A percentile compares a stretch with the other conserved stretches of the same genome.
These are phyloP conservation scores for Fomitopsis pinicola DNA, from an alignment of 1,284 basidiomycete genomes.

Conservation along the genomic window DNA sequence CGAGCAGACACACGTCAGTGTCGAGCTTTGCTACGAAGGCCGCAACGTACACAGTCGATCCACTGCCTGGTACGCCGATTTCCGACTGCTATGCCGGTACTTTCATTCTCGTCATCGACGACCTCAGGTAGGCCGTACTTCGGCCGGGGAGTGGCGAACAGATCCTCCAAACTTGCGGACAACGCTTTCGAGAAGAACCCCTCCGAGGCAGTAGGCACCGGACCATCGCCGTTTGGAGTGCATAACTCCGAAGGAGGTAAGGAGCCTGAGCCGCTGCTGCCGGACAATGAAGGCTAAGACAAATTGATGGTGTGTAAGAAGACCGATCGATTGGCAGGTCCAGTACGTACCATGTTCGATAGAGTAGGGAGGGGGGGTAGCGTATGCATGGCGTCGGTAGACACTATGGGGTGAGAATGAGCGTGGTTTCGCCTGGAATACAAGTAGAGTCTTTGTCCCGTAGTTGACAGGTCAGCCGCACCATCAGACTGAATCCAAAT, in stretches of 20 bases:
- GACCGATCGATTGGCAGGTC: background rate
- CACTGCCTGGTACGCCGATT: background rate
- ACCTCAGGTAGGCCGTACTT: background rate
- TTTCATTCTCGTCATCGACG: background rate
- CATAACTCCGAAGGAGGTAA: background rate
- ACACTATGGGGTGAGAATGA: background rate
- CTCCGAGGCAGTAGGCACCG: background rate
- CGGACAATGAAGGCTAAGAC: background rate
- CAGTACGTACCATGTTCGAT: background rate
- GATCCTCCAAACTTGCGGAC: background rate
- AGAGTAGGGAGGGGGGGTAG: background rate
- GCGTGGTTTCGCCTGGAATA: no score
- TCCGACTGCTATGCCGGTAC: background rate
- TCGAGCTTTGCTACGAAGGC: background rate
- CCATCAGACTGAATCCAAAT: no score
- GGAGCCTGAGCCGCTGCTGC: background rate
- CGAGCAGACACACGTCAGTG: background rate
- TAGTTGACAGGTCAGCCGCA: no score
- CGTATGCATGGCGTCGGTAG: background rate
- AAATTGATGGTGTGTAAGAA: background rate
- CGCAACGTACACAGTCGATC: background rate
- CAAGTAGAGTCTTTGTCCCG: background rate
- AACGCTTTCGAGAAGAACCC: background rate
- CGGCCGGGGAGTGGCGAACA: background rate
- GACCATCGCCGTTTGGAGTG: background rate